Percentiles rank a stretch among this genome's conserved stretches.
Conservation (phyloP, 2,329 filamentous ascomycete species). For the Aspergillaceae sp. region DNA sequence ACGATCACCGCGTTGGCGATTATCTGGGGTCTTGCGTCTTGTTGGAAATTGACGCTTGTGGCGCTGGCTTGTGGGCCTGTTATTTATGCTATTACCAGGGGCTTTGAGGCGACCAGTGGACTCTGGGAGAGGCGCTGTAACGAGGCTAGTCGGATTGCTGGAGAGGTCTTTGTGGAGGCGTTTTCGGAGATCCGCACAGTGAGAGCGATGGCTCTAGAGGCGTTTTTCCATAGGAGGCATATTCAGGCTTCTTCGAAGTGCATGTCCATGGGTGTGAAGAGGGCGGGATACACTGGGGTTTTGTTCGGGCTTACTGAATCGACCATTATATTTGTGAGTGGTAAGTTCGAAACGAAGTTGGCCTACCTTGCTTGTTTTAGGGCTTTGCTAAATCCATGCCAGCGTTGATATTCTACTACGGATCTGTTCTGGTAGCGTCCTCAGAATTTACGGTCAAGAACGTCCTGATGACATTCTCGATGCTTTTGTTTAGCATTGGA, state of each 20-base stretch:
- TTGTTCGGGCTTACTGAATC: slow-evolving; percentile 73
- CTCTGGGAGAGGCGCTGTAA: slow-evolving; percentile 66
- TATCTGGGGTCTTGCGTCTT: slow-evolving; percentile 63
- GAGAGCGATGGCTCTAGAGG: slow-evolving; percentile 63
- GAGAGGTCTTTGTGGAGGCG: slow-evolving; percentile 61
- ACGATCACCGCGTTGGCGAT: slow-evolving; percentile 62
- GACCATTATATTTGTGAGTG: slow-evolving; percentile 59
- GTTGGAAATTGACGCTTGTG: slow-evolving; percentile 75
- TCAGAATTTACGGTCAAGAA: slow-evolving; percentile 45
- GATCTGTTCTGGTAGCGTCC: slow-evolving; percentile 53
- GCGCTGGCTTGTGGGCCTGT: slow-evolving; percentile 60
- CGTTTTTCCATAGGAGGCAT: slow-evolving; percentile 61
- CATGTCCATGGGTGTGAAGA: slow-evolving; percentile 54
- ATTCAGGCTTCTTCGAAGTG: slow-evolving; percentile 42
- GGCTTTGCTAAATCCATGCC: slow-evolving; percentile 5
- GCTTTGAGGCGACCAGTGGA: slow-evolving; percentile 56
- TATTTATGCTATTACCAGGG: slow-evolving; percentile 56
- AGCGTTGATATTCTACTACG: slow-evolving; percentile 79
- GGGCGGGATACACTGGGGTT: slow-evolving; percentile 58
- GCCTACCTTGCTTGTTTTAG: neutral
- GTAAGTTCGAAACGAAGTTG: slow-evolving; percentile 19
- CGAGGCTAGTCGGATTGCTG: slow-evolving; percentile 51
- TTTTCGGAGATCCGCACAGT: slow-evolving; percentile 74
- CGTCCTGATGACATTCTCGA: slow-evolving; percentile 66
- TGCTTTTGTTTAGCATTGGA: slow-evolving; percentile 75